A percentile compares a stretch with the other conserved stretches of the same genome.
These are phyloP conservation scores for Eucalyptus pumila DNA, from an alignment of 345 rosid species.

Conservation along the genomic window DNA sequence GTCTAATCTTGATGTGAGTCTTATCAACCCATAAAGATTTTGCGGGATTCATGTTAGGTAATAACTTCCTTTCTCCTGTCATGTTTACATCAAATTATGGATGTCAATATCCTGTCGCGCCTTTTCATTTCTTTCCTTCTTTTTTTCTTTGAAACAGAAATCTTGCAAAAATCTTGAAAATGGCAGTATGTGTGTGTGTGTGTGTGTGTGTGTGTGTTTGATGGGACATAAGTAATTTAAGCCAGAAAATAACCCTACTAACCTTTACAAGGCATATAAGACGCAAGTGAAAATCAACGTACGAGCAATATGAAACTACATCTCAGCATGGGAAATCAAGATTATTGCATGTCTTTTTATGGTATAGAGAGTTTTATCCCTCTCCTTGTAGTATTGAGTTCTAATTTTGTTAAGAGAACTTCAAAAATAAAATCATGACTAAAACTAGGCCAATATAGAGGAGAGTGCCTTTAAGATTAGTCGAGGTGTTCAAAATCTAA, in stretches of 20 bases:
- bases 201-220: not conserved
- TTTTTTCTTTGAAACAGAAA: not conserved
- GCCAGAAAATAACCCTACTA: not conserved
- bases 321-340: not conserved
- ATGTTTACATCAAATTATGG: not conserved
- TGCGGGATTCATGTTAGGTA: not conserved
- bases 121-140: not conserved
- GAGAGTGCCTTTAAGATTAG: not conserved
- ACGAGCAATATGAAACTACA: not conserved
- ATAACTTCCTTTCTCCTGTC: not conserved
- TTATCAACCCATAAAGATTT: not conserved
- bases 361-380: not conserved
- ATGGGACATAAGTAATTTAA: not conserved
- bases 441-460: not conserved
- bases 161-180: not conserved
- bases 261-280: not conserved
- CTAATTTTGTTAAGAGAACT: not conserved
- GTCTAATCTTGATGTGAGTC: not conserved
- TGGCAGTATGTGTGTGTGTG: fast-evolving
- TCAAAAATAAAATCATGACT: not conserved
- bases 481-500: not conserved
- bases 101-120: not conserved
- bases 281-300: not conserved
- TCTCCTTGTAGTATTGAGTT: not conserved
- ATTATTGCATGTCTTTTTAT: not conserved